Base-by-base conservation (phyloP, 2,329 filamentous ascomycete genomes). In the Fusarium palustre region DNA sequence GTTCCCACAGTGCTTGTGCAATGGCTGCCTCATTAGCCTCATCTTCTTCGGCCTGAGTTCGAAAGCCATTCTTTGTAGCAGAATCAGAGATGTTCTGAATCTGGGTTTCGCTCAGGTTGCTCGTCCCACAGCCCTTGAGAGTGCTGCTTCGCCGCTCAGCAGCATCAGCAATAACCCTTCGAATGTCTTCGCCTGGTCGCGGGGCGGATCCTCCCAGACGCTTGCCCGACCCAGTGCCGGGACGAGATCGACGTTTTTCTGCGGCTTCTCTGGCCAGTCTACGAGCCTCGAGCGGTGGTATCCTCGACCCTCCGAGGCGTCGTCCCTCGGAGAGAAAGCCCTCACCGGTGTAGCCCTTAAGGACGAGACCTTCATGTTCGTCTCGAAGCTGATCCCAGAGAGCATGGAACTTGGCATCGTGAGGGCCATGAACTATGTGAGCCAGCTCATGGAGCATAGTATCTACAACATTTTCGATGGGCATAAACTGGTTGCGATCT, bases 401-500 rank as follows among this genome's bases (percentile, higher is more conserved):
- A 1, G 90, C 90, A 71, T 97, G 89, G 76, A 98, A 98, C 36
- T 91, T 87, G 47, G 84, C 86, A 76, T 97, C 89, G 77, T 98
- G 95, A 3, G 92, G 92, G 0, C 93, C 93, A 78, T 91, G 89
- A 13, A 93, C 87, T 69, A 92, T 97, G 76, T 98, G 95, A n/a
- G 89, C 90, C 4, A 98, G 87, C 83, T 98, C 95, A 77, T 98
- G 95, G 22, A 98, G 88, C 89, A 98, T 92, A 0, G 95, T 98
- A 78, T 97, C 94, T 43, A 93, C 85, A 10, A 97, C 86, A 69
- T 92, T 84, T 75, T 97, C 93, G 59, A 94, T 81, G 2, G 92
- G 90, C 22, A 97, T 79, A 75, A 98, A 98, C 72, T 93, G 90
- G 39, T 83, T 88, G 12, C 87, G 85, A 76, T 97, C 92, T 72